Percentiles rank a stretch among this genome's conserved stretches.
phyloP scores from a whole-genome alignment of 2,329 filamentous ascomycete genomes.

The Aplosporella prunicola region DNA sequence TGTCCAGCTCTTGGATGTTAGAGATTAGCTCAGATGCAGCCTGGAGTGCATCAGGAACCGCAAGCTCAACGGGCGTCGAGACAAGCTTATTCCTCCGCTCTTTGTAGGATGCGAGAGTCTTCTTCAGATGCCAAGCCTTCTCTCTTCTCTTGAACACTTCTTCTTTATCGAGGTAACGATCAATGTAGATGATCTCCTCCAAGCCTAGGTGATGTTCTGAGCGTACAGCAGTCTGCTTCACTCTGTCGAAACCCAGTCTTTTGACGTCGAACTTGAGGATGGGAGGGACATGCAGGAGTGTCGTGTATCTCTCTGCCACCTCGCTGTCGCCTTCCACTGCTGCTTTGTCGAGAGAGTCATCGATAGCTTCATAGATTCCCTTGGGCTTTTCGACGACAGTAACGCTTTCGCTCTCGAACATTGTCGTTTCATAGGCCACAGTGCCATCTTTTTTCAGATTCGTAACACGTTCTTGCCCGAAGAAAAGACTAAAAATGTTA shows the following conservation, averaged over 20 bases:
- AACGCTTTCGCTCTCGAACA: constrained; percentile 55
- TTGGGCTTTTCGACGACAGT: constrained; percentile 48
- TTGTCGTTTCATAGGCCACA: too few species aligned
- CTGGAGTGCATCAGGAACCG: constrained; percentile 23
- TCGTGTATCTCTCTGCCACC: constrained; percentile 20
- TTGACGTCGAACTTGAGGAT: constrained; percentile 86
- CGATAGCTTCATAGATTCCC: constrained; percentile 75
- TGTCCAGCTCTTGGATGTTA: constrained; percentile 13
- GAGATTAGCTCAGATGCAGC: constrained; percentile 21
- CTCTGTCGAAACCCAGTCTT: constrained; percentile 62
- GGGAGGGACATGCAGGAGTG: constrained; percentile 58
- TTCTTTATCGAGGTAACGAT: constrained; percentile 55
- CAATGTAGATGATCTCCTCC: constrained; percentile 74
- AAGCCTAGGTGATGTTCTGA: constrained; percentile 70
- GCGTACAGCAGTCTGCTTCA: constrained; percentile 52
- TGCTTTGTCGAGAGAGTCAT: constrained; percentile 75
- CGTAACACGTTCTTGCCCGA: constrained; percentile 24
- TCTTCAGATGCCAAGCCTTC: constrained; percentile 66
- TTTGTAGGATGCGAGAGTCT: constrained; percentile 49
- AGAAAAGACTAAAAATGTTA: constrained; percentile 20
- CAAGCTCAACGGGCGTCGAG: constrained; percentile 23
- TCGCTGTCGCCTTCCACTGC: constrained; percentile 40
- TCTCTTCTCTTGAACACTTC: constrained; percentile 49
- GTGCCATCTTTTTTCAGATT: too few species aligned
- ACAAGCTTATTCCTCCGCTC: constrained; percentile 34